Evolutionary conservation across 176 grass and related monocot genomes (phyloP).

Genomic region (Aegilops bicornis): DNA sequence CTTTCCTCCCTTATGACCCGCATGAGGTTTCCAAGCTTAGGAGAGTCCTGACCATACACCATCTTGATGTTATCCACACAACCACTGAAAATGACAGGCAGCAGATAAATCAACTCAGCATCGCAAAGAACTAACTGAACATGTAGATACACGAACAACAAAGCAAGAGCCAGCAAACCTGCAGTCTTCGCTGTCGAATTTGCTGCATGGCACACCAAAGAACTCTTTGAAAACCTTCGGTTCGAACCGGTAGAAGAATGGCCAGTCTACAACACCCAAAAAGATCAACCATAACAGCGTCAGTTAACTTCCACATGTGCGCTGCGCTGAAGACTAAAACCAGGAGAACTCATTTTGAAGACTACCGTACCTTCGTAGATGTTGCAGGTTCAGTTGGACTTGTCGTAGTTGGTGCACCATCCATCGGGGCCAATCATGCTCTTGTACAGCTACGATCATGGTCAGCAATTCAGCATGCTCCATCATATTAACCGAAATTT

Average conservation of each 20-base stretch:
- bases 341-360: background rate
- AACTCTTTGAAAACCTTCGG: constrained; percentile 62
- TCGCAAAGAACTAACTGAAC: background rate
- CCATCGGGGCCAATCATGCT: constrained; percentile 66
- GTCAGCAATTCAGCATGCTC: background rate
- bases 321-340: background rate
- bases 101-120: background rate
- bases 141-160: background rate
- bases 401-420: constrained; percentile 69
- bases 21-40: constrained; percentile 60
- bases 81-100: no score
- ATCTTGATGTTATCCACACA: no score
- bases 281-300: no score
- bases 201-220: constrained; percentile 57
- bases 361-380: constrained; percentile 48
- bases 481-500: background rate
- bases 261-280: no score
- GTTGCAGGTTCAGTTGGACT: constrained; percentile 57
- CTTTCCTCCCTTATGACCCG: constrained; percentile 52
- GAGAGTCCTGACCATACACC: constrained; percentile 38
- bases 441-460: constrained; percentile 51
- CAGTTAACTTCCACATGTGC: no score
- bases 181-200: constrained; percentile 69
- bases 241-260: constrained; percentile 58
- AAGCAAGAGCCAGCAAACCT: constrained; percentile 29